Percentiles rank a stretch among this genome's conserved stretches.
Conservation (phyloP, 1,139 yeast species). For the Hyphopichia buzzinii region DNA sequence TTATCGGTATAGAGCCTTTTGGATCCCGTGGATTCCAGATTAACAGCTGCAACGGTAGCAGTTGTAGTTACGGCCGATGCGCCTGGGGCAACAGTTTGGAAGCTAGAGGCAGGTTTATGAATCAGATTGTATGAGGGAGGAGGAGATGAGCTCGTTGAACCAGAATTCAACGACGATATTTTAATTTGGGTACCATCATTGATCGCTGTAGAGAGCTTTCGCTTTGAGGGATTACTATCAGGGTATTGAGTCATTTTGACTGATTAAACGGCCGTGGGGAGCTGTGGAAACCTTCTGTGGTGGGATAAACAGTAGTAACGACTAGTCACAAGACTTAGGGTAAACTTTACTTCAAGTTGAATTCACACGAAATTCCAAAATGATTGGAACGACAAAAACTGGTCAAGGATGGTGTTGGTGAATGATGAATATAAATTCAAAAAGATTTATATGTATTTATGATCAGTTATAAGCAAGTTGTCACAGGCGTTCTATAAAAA, state of each 20-base stretch:
- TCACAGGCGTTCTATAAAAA: no score
- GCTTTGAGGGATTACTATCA: not conserved
- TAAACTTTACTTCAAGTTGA: no score
- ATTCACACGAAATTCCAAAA: no score
- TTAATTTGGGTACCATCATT: not conserved
- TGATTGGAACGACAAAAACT: no score
- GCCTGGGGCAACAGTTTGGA: not conserved
- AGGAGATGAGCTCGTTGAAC: constrained; percentile 1
- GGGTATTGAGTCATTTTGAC: not conserved
- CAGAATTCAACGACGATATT: not conserved
- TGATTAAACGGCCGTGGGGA: no score
- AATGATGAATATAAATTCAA: no score
- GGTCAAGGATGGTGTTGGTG: no score
- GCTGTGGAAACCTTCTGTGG: no score
- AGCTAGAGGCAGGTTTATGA: not conserved
- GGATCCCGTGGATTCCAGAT: constrained; percentile 2
- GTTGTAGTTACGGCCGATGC: constrained; percentile 4
- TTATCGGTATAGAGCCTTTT: constrained; percentile 10
- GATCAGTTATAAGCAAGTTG: no score
- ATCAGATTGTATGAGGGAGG: constrained; percentile 1
- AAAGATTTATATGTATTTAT: no score
- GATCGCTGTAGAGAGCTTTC: not conserved
- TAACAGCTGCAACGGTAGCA: constrained; percentile 6
- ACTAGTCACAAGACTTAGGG: no score
- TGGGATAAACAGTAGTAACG: no score